A percentile compares a stretch with the other conserved stretches of the same genome.
phyloP scores from a whole-genome alignment of 2,329 filamentous ascomycete species.

The Exophiala aquamarina region DNA sequence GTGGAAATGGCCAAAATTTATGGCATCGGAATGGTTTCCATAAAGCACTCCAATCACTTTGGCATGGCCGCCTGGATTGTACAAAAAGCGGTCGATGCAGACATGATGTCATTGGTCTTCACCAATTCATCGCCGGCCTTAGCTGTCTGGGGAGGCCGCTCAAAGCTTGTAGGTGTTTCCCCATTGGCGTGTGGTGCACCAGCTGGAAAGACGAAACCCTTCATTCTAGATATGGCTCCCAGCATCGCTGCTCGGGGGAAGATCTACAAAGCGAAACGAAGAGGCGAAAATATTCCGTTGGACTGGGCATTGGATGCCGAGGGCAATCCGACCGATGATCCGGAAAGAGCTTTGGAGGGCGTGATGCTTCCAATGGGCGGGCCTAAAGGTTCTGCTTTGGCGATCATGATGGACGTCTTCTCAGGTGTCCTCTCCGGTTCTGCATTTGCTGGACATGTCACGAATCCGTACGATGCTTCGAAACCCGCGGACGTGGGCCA shows the following conservation, averaged over 20 bases:
- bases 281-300: constrained; percentile 43
- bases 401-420: constrained; percentile 89
- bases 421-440: constrained; percentile 73
- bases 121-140: constrained; percentile 72
- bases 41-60: constrained; percentile 79
- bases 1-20: constrained; percentile 63
- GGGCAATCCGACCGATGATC: constrained; percentile 69
- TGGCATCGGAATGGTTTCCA: constrained; percentile 73
- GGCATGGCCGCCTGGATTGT: constrained; percentile 82
- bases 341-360: constrained; percentile 67
- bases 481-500: constrained; percentile 71
- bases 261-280: constrained; percentile 45
- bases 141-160: constrained; percentile 67
- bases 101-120: constrained; percentile 70
- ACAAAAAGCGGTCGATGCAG: constrained; percentile 71
- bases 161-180: constrained; percentile 70
- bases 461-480: constrained; percentile 71
- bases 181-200: constrained; percentile 76
- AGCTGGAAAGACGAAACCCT: constrained; percentile 57
- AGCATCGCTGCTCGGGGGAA: constrained; percentile 47
- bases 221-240: constrained; percentile 53
- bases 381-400: constrained; percentile 73
- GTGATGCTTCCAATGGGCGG: constrained; percentile 87
- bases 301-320: constrained; percentile 75
- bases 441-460: constrained; percentile 76